Percentiles rank a stretch among this genome's conserved stretches.
Evolutionary conservation across 805 yeast genomes (phyloP).

Genomic region (Sporopachydermia quercuum): DNA sequence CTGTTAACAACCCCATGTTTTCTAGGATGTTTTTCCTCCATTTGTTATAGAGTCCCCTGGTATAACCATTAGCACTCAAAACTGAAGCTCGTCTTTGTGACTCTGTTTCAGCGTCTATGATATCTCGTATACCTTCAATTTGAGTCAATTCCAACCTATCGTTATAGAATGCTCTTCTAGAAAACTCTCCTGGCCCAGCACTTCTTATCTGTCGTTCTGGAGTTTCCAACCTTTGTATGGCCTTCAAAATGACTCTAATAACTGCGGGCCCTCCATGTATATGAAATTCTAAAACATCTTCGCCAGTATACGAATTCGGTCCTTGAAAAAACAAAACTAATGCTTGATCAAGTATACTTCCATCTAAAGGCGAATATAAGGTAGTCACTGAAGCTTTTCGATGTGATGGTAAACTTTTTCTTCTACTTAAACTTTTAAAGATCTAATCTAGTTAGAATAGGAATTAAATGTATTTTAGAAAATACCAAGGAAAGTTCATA

Average conservation of each 20-base stretch:
- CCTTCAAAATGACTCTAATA: slow-evolving; percentile 45
- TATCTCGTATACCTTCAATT: slow-evolving; percentile 76
- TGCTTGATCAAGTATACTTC: slow-evolving; percentile 57
- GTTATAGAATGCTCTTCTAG: slow-evolving; percentile 73
- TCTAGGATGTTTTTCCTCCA: slow-evolving; percentile 62
- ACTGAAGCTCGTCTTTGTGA: slow-evolving; percentile 66
- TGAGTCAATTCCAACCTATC: slow-evolving; percentile 77
- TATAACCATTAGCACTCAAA: slow-evolving; percentile 56
- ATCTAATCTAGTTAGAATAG: slow-evolving; percentile 16
- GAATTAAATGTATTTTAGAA: neutral
- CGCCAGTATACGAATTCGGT: slow-evolving; percentile 85
- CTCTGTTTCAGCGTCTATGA: slow-evolving; percentile 92
- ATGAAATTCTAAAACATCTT: slow-evolving; percentile 80
- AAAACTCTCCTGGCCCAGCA: slow-evolving; percentile 91
- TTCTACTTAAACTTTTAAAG: slow-evolving; percentile 30
- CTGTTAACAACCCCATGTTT: slow-evolving; percentile 63
- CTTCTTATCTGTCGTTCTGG: slow-evolving; percentile 40
- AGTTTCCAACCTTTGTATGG: slow-evolving; percentile 41
- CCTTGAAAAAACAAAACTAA: slow-evolving; percentile 49
- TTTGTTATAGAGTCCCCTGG: slow-evolving; percentile 31
- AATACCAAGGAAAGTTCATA: too few relatives aligned
- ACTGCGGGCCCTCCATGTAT: slow-evolving; percentile 91
- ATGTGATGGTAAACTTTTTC: slow-evolving; percentile 25
- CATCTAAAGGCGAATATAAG: slow-evolving; percentile 28
- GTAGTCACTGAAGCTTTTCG: slow-evolving; percentile 44